These are phyloP conservation scores for Phytopythium oedochilum DNA, from an alignment of 352 stramenopile genomes.

Conservation along the genomic window DNA sequence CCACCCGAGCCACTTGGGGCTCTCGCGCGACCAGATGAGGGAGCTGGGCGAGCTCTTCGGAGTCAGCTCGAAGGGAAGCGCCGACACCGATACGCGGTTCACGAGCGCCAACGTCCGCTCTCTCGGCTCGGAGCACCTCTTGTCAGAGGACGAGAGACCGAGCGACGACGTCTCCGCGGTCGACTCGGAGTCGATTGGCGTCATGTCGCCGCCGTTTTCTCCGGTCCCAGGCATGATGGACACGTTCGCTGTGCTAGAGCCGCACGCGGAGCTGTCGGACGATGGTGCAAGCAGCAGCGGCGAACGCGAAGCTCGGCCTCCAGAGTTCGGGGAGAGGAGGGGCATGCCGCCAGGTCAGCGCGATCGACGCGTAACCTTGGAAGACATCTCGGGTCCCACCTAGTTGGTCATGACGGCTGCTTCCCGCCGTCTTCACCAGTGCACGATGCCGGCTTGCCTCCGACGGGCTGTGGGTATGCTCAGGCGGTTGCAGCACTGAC, in stretches of 20 bases:
- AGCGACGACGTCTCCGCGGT: constrained; percentile 4
- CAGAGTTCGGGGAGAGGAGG: not conserved
- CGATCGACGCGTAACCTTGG: too few relatives aligned
- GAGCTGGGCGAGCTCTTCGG: constrained; percentile 51
- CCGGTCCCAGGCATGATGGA: constrained; percentile 4
- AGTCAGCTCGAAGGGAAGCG: constrained; percentile 15
- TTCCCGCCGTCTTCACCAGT: too few relatives aligned
- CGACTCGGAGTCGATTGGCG: not conserved
- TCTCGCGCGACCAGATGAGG: constrained; percentile 41
- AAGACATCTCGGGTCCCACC: too few relatives aligned
- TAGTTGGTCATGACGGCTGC: too few relatives aligned
- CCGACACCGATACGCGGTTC: not conserved
- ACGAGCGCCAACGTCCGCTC: not conserved
- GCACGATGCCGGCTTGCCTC: too few relatives aligned
- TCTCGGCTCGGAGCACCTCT: not conserved
- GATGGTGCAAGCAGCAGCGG: not conserved
- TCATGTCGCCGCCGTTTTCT: constrained; percentile 23
- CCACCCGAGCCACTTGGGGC: constrained; percentile 5
- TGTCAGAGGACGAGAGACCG: constrained; percentile 1
- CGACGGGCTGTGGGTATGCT: too few relatives aligned
- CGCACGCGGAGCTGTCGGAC: constrained; percentile 2
- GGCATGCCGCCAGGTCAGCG: too few relatives aligned
- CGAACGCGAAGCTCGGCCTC: not conserved
- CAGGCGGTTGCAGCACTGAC: too few relatives aligned
- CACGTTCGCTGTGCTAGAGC: not conserved